Evolutionary conservation across 192 early-diverging fungal species (phyloP).

Genomic region (Coemansia sp.): DNA sequence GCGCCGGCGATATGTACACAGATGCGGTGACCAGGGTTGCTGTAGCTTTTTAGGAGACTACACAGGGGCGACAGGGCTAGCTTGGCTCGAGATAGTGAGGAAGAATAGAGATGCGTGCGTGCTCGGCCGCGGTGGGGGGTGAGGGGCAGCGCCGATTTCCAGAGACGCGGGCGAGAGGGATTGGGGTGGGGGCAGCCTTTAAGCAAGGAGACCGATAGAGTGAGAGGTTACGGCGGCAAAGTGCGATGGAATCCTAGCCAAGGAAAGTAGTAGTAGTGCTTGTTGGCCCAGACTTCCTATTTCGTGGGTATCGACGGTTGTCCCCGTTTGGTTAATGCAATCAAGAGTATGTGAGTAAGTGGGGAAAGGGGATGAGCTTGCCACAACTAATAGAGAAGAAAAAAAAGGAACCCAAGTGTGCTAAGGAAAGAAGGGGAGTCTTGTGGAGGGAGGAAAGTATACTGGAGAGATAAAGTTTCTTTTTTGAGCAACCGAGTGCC

Average conservation of each 20-base stretch:
- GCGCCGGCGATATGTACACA: constrained; percentile 15
- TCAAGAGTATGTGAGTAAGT: background rate
- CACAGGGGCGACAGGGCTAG: background rate
- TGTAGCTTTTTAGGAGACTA: constrained; percentile 1
- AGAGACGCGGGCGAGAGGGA: background rate
- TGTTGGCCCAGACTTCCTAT: constrained; percentile 9
- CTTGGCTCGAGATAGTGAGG: background rate
- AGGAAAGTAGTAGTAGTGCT: constrained; percentile 3
- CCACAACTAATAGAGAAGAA: constrained; percentile 1
- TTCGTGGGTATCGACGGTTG: background rate
- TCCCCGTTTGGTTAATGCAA: constrained; percentile 40
- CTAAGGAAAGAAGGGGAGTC: constrained; percentile 1
- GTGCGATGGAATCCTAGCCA: constrained; percentile 1
- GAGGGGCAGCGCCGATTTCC: constrained; percentile 1
- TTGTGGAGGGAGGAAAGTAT: constrained; percentile 24
- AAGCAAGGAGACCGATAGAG: constrained; percentile 12
- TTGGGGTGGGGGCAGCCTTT: constrained; percentile 7
- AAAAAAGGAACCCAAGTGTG: constrained; percentile 4
- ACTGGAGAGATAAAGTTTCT: constrained; percentile 13
- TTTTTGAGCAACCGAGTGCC: constrained; percentile 47
- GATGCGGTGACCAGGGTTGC: background rate
- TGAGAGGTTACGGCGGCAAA: constrained; percentile 4
- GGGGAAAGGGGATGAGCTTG: background rate
- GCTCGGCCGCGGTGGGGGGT: background rate
- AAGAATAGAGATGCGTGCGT: background rate